Evolutionary conservation across 805 yeast genomes (phyloP), one percentile per base, ranked within the genome.

Genomic region (Pichia phayaonensis): DNA sequence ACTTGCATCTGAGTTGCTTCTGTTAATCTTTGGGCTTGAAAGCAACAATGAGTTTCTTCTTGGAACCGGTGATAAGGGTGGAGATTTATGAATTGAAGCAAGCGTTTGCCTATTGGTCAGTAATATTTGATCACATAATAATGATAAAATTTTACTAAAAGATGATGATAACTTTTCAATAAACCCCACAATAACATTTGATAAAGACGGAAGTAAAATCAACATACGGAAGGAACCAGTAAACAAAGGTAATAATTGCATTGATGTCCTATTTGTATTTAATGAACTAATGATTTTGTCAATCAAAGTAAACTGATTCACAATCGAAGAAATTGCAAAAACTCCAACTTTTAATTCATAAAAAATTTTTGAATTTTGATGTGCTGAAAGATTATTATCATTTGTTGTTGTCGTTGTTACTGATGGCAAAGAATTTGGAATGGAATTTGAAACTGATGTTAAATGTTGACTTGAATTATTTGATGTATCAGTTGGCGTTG

Each of bases 211-310:
- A 4, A 59, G 52, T 26, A 58, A 55, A 39, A 57, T 51, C 3
- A 63, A 34, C n/a, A 56, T 50, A 44, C 56, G 52, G 0, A 66
- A 47, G 8, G 64, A 66, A 39, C 66, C 67, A 1, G 62, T 52
- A 8, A 60, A 45, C 22, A 58, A 49, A 7, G 55, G 49, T 15
- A 62, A 36, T 34, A 57, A 51, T 5, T 50, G 24, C 3, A 57
- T 34, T 20, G 61, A 49, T 18, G 54, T 26, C 23, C 54, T 56
- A n/a, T 45, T 29, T 22, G 54, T 45, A 22, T 56, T 53, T 26
- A 62, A 58, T 8, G 57, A 39, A 8, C 54, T 36, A 24, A 47
- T 44, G 4, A 55, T 44, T 39, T 52, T 53, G 13, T 51, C 48
- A n/a, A 56, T 51, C 43, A 56, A 46, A 31, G 48, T 45, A 12